These are phyloP conservation scores for Copromyces sp. DNA, from an alignment of 495 filamentous ascomycete genomes.

Conservation along the genomic window DNA sequence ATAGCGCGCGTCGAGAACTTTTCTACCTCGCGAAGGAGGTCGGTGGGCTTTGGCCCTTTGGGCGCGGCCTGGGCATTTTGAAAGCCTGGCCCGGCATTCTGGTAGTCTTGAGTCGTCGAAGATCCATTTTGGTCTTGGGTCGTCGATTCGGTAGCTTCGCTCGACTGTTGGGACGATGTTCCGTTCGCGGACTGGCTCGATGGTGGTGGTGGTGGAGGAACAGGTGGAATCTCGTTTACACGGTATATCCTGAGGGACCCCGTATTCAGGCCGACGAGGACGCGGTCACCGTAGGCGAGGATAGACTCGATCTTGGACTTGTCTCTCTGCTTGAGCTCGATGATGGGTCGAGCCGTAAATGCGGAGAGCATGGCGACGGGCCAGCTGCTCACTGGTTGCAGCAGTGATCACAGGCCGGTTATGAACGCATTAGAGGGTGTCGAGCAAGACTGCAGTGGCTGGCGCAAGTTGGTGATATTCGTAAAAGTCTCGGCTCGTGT, in stretches of 20 bases:
- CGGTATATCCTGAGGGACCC: slow-evolving; percentile 86
- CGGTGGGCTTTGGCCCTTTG: slow-evolving; percentile 50
- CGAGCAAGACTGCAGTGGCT: not conserved
- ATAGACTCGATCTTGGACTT: slow-evolving; percentile 93
- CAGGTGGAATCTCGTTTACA: slow-evolving; percentile 50
- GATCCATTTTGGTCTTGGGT: not conserved
- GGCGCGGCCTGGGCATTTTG: slow-evolving; percentile 12
- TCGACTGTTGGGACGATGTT: slow-evolving; percentile 12
- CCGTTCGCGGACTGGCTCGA: slow-evolving; percentile 18
- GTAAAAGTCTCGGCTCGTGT: not conserved
- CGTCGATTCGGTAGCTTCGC: not conserved
- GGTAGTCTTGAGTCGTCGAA: not conserved
- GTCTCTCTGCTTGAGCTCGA: slow-evolving; percentile 91
- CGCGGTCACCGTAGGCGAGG: slow-evolving; percentile 83
- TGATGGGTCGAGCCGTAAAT: slow-evolving; percentile 89
- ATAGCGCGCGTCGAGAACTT: slow-evolving; percentile 84
- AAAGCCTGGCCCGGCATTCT: slow-evolving; percentile 7
- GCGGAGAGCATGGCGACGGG: slow-evolving; percentile 79
- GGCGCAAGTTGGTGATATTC: not conserved
- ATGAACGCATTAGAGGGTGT: slow-evolving; percentile 12
- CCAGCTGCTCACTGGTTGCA: slow-evolving; percentile 16
- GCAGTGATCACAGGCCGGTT: slow-evolving; percentile 8
- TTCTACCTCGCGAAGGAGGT: slow-evolving; percentile 80
- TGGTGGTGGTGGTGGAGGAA: slow-evolving; percentile 4
- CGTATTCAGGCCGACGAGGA: slow-evolving; percentile 84